Evolutionary conservation across 805 yeast genomes (phyloP), one percentile per base, ranked within the genome.

Genomic region (Metschnikowia sp.): DNA sequence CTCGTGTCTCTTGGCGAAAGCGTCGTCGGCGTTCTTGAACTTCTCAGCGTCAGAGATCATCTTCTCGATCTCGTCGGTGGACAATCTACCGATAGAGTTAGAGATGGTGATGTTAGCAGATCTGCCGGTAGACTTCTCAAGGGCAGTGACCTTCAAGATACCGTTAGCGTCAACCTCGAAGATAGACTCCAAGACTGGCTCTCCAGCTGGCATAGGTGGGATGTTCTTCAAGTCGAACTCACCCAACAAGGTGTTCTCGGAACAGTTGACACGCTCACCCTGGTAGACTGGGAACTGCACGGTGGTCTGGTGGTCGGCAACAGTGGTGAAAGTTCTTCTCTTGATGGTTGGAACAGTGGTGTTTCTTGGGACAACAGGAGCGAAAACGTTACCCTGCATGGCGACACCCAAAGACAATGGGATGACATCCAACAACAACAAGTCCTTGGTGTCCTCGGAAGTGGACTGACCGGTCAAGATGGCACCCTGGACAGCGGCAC

Each of bases 1-100:
- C 84, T 94, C 98, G 81, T 92, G 97, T 75, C 86, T 86, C 91
- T 91, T 92, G 78, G 98, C 95, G 87, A 92, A 94, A 67, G 96
- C 97, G 72, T 92, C 97, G 77, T 92, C 99, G 65, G 96, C 88
- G 69, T 92, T 81, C 89, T 92, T 92, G 96, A 90, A 72, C 62
- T 72, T 72, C 64, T 72, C 77, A 59, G 77, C 77, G 61, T 72
- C 77, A 54, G 61, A 58, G 59, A 72, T 72, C 77, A 72, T 72
- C 69, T 72, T 68, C 66, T 72, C 77, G 59, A 72, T 72, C 66
- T 72, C 77, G 51, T 72, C 77, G 56, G 75, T 65, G 34, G 77
- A 72, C 64, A 72, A 70, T 69, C 75, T 71, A 71, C 77, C 77
- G 57, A 72, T 72, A 45, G 76, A 72, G 74, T 72, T 72, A 51